Percentiles rank a stretch among this genome's conserved stretches.
phyloP scores from a whole-genome alignment of 1,284 basidiomycete species.

The Apiotrichum sp. region DNA sequence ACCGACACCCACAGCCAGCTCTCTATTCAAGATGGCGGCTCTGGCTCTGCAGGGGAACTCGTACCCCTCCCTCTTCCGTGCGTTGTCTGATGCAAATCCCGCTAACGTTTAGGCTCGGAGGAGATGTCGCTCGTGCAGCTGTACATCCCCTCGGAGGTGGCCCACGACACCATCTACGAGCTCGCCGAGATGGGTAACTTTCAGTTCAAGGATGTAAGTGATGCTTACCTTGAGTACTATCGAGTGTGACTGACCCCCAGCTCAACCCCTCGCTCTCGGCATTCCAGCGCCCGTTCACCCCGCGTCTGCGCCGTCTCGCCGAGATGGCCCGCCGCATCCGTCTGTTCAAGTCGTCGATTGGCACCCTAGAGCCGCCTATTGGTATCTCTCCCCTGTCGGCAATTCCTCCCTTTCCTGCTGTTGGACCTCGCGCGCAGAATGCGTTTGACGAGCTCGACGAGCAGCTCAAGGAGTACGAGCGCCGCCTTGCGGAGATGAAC shows the following conservation, averaged over 20 bases:
- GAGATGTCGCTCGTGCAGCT: conserved; percentile 97
- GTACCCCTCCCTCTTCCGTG: conserved; percentile 79
- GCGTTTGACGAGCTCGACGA: conserved; percentile 89
- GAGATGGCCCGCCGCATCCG: conserved; percentile 92
- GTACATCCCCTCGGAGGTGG: conserved; percentile 94
- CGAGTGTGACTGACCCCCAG: conserved; percentile 47
- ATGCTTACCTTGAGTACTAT: too few relatives aligned
- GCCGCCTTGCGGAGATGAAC: conserved; percentile 85
- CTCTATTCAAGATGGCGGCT: conserved; percentile 20
- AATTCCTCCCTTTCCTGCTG: conserved; percentile 71
- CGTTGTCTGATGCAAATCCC: conserved; percentile 31
- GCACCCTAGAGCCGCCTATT: conserved; percentile 62
- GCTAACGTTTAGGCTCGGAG: conserved; percentile 65
- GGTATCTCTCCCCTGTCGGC: conserved; percentile 76
- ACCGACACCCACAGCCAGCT: neutral
- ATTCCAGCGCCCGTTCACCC: conserved; percentile 97
- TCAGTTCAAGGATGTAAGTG: conserved; percentile 90
- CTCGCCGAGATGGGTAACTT: conserved; percentile 93
- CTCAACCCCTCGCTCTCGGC: conserved; percentile 91
- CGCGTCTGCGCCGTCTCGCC: conserved; percentile 87
- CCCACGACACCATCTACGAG: conserved; percentile 91
- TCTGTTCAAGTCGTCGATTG: conserved; percentile 82
- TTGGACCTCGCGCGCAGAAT: conserved; percentile 84
- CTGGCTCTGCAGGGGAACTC: conserved; percentile 8
- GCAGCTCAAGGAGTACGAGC: conserved; percentile 81